These are phyloP conservation scores for Syncephalis plumigaleata DNA, from an alignment of 371 early-diverging fungal species.

Conservation along the genomic window DNA sequence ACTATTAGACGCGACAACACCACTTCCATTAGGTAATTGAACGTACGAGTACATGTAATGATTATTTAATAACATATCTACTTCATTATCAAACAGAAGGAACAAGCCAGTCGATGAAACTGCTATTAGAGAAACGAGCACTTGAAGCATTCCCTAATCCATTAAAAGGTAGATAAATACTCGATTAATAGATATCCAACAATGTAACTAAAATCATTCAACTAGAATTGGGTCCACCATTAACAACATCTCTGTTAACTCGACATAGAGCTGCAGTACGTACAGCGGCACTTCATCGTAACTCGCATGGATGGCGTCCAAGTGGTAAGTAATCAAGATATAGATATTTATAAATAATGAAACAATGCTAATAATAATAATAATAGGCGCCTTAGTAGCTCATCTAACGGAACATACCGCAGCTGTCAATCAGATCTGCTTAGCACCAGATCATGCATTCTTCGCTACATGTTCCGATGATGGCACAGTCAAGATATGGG, in stretches of 20 bases:
- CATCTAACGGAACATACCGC: conserved; percentile 73
- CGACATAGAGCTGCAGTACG: conserved; percentile 16
- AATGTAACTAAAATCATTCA: neutral
- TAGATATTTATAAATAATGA: too few relatives aligned
- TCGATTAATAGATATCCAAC: too few relatives aligned
- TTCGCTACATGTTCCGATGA: conserved; percentile 79
- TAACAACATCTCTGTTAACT: conserved; percentile 13
- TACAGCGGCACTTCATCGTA: conserved; percentile 12
- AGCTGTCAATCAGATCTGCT: conserved; percentile 48
- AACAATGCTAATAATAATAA: too few relatives aligned
- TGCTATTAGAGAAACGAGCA: conserved; percentile 19
- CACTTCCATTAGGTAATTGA: too few relatives aligned
- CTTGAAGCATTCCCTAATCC: conserved; percentile 25
- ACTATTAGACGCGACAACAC: too few relatives aligned
- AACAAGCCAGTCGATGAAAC: conserved; percentile 20
- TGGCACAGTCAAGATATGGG: conserved; percentile 79
- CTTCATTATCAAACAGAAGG: neutral
- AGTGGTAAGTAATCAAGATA: too few relatives aligned
- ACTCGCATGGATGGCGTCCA: conserved; percentile 3
- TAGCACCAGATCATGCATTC: conserved; percentile 57
- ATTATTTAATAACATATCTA: too few relatives aligned
- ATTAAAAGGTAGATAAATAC: conserved; percentile 17
- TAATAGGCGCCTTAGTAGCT: conserved; percentile 53
- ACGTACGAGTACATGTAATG: too few relatives aligned
- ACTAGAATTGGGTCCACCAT: conserved; percentile 23